Evolutionary conservation across 805 yeast species (phyloP).

Genomic region (Saccharomycopsis lassenensis): DNA sequence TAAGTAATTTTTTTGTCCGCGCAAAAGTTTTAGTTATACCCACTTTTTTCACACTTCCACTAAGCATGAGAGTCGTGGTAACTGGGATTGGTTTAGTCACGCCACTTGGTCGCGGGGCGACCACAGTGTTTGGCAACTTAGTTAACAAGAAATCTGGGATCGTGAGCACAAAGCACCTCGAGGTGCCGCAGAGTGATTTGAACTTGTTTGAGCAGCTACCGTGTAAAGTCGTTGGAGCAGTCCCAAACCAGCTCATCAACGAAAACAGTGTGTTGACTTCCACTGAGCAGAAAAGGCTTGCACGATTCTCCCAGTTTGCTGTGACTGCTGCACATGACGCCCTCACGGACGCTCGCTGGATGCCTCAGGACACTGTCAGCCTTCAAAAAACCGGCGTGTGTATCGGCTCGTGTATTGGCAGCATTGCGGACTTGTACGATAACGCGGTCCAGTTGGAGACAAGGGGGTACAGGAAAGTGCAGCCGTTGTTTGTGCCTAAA

Average conservation of each 20-base stretch:
- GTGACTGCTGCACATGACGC: slow-evolving; percentile 73
- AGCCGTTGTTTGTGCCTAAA: slow-evolving; percentile 81
- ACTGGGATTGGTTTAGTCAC: slow-evolving; percentile 85
- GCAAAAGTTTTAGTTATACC: no score
- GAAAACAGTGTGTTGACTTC: slow-evolving; percentile 3
- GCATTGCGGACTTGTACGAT: slow-evolving; percentile 60
- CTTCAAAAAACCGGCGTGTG: slow-evolving; percentile 49
- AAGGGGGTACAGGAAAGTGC: slow-evolving; percentile 56
- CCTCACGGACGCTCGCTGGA: slow-evolving; percentile 50
- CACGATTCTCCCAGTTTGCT: slow-evolving; percentile 70
- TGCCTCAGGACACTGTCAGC: slow-evolving; percentile 26
- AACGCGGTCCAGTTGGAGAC: slow-evolving; percentile 42
- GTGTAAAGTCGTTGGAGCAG: slow-evolving; percentile 62
- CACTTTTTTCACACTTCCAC: no score
- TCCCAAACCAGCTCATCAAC: slow-evolving; percentile 38
- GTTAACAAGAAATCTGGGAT: slow-evolving; percentile 47
- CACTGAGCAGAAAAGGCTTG: slow-evolving; percentile 32
- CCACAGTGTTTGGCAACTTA: slow-evolving; percentile 42
- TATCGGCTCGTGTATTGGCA: slow-evolving; percentile 92
- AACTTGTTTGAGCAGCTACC: slow-evolving; percentile 47
- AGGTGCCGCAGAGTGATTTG: slow-evolving; percentile 29
- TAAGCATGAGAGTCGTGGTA: slow-evolving; percentile 79
- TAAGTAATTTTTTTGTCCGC: no score
- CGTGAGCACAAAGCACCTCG: slow-evolving; percentile 36
- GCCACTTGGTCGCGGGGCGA: slow-evolving; percentile 71